Conservation (phyloP, 2,329 filamentous ascomycete species). For the Clarireedia monteithiana region DNA sequence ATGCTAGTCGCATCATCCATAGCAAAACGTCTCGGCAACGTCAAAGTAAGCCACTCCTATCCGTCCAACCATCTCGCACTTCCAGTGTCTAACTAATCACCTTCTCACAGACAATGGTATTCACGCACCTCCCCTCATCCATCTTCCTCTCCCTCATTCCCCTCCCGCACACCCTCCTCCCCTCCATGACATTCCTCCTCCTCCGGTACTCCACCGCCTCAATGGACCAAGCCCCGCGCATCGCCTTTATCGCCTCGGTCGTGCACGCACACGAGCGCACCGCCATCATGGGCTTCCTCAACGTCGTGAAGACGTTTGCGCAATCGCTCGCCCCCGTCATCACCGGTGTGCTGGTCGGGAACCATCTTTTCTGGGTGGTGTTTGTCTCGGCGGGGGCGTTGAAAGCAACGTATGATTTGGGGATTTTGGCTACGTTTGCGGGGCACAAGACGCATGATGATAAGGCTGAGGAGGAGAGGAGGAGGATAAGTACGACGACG, state of each 20-base stretch:
- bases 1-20: constrained; percentile 47
- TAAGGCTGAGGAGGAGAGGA: constrained; percentile 16
- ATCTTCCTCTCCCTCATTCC: constrained; percentile 58
- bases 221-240: constrained; percentile 65
- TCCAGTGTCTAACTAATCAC: neutral
- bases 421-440: constrained; percentile 43
- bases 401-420: constrained; percentile 54
- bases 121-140: constrained; percentile 63
- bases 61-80: constrained; percentile 20
- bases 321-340: constrained; percentile 55
- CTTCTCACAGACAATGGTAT: constrained; percentile 56
- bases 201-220: constrained; percentile 53
- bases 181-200: constrained; percentile 53
- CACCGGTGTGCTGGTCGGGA: constrained; percentile 54
- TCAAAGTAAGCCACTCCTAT: constrained; percentile 41
- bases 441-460: constrained; percentile 27
- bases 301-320: constrained; percentile 58
- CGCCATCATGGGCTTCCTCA: constrained; percentile 62
- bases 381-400: constrained; percentile 56
- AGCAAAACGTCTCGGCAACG: constrained; percentile 49
- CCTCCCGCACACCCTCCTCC: constrained; percentile 41
- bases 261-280: constrained; percentile 60
- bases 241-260: constrained; percentile 60
- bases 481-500: neutral
- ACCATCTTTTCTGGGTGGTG: constrained; percentile 50